Conservation (phyloP, 2,329 filamentous ascomycete species). For the Rutstroemia sydowiana region DNA sequence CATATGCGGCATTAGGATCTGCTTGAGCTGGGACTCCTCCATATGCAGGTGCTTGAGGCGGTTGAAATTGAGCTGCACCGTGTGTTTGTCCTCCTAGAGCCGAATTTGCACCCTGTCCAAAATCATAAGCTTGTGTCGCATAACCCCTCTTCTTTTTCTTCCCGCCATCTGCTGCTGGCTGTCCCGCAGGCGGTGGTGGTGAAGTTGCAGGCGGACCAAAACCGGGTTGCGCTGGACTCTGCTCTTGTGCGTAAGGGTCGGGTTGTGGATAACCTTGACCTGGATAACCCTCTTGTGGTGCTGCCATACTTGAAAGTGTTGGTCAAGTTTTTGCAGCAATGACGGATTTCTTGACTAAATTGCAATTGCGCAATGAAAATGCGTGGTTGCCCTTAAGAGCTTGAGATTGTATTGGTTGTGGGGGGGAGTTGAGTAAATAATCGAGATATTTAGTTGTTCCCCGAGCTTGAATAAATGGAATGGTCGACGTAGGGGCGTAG, state of each 20-base stretch:
- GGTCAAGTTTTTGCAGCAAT: background rate
- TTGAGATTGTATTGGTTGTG: constrained; percentile 9
- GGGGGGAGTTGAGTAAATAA: constrained; percentile 9
- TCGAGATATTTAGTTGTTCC: constrained; percentile 7
- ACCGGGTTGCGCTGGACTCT: constrained; percentile 32
- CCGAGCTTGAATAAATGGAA: constrained; percentile 14
- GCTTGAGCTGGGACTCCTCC: constrained; percentile 28
- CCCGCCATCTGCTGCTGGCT: constrained; percentile 37
- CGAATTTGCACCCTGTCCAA: constrained; percentile 80
- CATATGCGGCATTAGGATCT: constrained; percentile 26
- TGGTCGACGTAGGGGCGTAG: constrained; percentile 13
- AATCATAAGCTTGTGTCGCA: constrained; percentile 90
- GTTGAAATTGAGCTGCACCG: constrained; percentile 38
- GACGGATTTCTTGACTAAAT: background rate
- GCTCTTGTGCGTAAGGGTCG: constrained; percentile 41
- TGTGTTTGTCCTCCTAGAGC: constrained; percentile 59
- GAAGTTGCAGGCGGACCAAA: constrained; percentile 19
- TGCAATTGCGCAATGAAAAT: constrained; percentile 10
- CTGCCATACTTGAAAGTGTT: constrained; percentile 34
- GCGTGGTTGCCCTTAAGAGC: constrained; percentile 9
- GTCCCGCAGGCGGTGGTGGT: constrained; percentile 26
- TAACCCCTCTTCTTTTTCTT: constrained; percentile 93
- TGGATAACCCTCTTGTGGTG: constrained; percentile 44
- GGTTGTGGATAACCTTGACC: constrained; percentile 35
- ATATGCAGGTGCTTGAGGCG: constrained; percentile 32